Evolutionary conservation across 2,329 filamentous ascomycete genomes (phyloP).

Genomic region (Neocatenulostroma microsporum): DNA sequence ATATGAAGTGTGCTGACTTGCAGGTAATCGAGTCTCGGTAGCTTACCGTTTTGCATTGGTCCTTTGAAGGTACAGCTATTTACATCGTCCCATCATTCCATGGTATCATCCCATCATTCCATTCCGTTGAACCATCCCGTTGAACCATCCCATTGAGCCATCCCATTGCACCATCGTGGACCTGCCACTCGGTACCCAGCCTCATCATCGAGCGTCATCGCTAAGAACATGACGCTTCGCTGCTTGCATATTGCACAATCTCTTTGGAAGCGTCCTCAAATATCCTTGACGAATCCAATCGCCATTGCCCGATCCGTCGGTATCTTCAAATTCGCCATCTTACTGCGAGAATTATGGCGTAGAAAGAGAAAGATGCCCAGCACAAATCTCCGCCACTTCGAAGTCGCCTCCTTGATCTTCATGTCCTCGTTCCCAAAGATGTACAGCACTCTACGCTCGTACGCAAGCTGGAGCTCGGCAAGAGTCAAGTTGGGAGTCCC

Average conservation of each 20-base stretch:
- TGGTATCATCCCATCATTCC: background rate
- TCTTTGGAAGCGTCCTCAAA: no score
- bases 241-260: no score
- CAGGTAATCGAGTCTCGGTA: no score
- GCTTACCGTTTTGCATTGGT: no score
- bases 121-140: no score
- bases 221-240: no score
- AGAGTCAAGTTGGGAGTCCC: slow-evolving; percentile 10
- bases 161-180: no score
- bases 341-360: slow-evolving; percentile 57
- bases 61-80: no score
- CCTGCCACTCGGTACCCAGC: no score
- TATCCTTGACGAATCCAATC: slow-evolving; percentile 60
- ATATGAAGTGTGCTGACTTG: no score
- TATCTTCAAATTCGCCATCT: slow-evolving; percentile 56
- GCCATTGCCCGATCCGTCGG: slow-evolving; percentile 56
- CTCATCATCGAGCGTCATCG: no score
- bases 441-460: slow-evolving; percentile 43
- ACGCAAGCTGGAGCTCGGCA: slow-evolving; percentile 35
- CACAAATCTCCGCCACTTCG: slow-evolving; percentile 39
- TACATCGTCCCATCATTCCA: no score
- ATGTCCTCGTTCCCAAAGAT: slow-evolving; percentile 56
- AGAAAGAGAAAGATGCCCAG: slow-evolving; percentile 56
- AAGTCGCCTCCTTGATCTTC: slow-evolving; percentile 38
- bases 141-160: background rate